These are phyloP conservation scores for Telfairia occidentalis DNA, from an alignment of 331 rosid genomes.

Conservation along the genomic window DNA sequence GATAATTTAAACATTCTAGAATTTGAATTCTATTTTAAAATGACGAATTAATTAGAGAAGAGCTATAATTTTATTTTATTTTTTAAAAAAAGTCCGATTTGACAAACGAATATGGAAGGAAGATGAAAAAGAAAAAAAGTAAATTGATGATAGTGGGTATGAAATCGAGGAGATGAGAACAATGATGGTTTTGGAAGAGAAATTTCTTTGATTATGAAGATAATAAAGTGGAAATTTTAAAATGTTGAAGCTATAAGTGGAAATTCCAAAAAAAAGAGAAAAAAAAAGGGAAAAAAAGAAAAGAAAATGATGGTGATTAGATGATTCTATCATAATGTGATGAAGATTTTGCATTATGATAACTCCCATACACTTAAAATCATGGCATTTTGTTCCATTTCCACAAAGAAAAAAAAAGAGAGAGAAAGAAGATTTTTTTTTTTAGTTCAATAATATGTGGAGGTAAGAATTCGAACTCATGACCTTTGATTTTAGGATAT, in stretches of 20 bases:
- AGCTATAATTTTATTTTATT: no score
- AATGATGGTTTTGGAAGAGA: slow-evolving; percentile 9
- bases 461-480: no score
- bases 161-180: slow-evolving; percentile 4
- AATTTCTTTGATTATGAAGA: background rate
- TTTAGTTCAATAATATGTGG: no score
- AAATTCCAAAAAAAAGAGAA: background rate
- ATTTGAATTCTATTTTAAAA: background rate
- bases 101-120: background rate
- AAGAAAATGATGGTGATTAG: background rate
- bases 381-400: slow-evolving; percentile 13
- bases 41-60: background rate
- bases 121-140: background rate
- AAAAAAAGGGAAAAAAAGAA: background rate
- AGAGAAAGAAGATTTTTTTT: no score
- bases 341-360: background rate
- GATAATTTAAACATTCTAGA: background rate
- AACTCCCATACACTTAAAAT: slow-evolving; percentile 7
- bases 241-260: background rate
- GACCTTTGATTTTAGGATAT: no score
- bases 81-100: no score
- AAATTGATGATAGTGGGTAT: background rate
- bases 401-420: background rate
- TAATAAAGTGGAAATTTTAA: background rate
- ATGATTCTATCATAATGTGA: slow-evolving; percentile 5